Base-by-base conservation (phyloP, 2,329 filamentous ascomycete species). In the Talaromyces sp. region DNA sequence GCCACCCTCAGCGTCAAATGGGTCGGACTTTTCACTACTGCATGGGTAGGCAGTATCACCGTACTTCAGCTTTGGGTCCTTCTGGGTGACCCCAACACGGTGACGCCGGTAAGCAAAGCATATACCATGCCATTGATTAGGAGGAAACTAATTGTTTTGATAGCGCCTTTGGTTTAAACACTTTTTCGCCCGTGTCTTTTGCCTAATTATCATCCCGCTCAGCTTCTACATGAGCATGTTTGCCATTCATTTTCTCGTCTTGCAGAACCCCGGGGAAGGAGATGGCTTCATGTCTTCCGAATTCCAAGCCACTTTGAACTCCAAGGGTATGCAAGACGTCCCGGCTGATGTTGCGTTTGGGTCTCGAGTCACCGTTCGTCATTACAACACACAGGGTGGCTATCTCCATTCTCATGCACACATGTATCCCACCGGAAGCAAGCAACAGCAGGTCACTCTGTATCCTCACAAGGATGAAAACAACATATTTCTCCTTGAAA, bases 201-300 rank as follows among this genome's bases (percentile, higher is more conserved):
- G 91, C 74, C 82, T 99, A 58, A 92, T 99, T 66, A 81, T 96
- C 67, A 90, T 99, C 66, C 95, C 95, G 7, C 67, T 89, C 27
- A 87, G 86, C 38, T 96, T 99, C 78, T 99, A 99, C 80, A 88
- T 97, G 82, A 88, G 86, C 70, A 96, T 98, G 90, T 99, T 99
- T 71, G 93, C 86, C 58, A 96, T 99, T 69, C 95, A 99, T 81
- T 99, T 99, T 78, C 68, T 93, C 67, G 96, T 91, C 81, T 84
- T 99, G 49, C 85, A 89, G 62, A 99, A 99, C 78, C 95, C 95
- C 29, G 95, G 95, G 62, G 95, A 99, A 57, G 95, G 95, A 58
- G 95, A 99, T 76, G 95, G 95, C 59, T 99, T 99, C 82, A 99
- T 99, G 95, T 97, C 93, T 72, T 96, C 93, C 59, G 95, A 99